A percentile compares a stretch with the other conserved stretches of the same genome.
Conservation (phyloP, 2,329 filamentous ascomycete genomes). For the Truncatella angustata region DNA sequence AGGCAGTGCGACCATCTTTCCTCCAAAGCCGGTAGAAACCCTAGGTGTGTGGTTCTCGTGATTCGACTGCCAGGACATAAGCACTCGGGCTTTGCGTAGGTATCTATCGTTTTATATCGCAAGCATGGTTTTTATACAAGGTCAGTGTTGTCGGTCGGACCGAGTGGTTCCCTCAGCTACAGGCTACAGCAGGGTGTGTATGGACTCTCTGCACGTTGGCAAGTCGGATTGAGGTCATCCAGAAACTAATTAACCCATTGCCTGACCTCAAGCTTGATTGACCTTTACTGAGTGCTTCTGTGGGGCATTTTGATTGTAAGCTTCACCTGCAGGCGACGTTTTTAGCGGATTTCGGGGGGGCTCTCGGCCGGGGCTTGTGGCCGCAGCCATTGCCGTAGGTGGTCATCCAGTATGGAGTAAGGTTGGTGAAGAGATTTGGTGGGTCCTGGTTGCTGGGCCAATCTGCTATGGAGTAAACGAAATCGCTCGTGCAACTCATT, state of each 20-base stretch:
- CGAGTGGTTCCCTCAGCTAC: too few relatives aligned
- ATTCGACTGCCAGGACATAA: constrained; percentile 7
- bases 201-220: too few relatives aligned
- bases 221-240: too few relatives aligned
- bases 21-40: constrained; percentile 5
- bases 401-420: too few relatives aligned
- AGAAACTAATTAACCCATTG: too few relatives aligned
- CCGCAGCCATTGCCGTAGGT: too few relatives aligned
- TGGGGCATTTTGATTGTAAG: constrained; percentile 1
- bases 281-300: too few relatives aligned
- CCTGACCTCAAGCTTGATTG: not conserved
- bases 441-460: constrained; percentile 5
- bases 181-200: too few relatives aligned
- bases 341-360: not conserved
- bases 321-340: not conserved
- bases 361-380: not conserved
- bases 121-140: not conserved
- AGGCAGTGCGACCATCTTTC: constrained; percentile 61
- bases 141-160: too few relatives aligned
- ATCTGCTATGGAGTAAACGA: constrained; percentile 8
- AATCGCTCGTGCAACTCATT: not conserved
- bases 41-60: constrained; percentile 1
- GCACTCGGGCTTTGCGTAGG: not conserved
- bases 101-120: not conserved
- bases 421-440: too few relatives aligned